Evolutionary conservation across 176 grass and related monocot genomes (phyloP), one percentile per base, ranked within the genome.

Genomic region (Oryza meridionalis): DNA sequence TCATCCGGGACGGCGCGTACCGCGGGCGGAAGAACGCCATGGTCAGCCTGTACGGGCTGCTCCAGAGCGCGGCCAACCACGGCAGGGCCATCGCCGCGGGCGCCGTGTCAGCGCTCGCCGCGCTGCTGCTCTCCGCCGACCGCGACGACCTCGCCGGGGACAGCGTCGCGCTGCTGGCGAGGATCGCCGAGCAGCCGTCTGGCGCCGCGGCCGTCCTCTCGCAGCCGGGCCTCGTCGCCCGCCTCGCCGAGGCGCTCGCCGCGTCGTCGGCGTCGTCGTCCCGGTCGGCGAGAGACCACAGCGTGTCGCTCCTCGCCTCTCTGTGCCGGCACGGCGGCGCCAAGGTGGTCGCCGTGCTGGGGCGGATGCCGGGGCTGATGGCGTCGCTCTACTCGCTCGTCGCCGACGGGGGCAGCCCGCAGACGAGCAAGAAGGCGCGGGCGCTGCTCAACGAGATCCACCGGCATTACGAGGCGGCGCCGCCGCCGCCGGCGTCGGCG

Each of bases 391-490:
- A 94, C 73, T 58, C 86, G 63, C 77, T 95, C 64, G 70, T 89
- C 27, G 85, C 83, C 4, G 93, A 94, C 47, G 93, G 96, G 33
- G 93, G 96, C 37, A 76, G 85, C 27, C 63, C 93, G 31, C 65
- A 69, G 45, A 83, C 89, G 12, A 68, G 87, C 44, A 96, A 81
- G 89, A 93, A 88, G 71, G 89, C 93, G 1, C 76, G 87, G 77
- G 86, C 67, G 84, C 76, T 99, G 35, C 80, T 99, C 42, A 88
- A 94, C 82, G 81, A 80, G 73, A 95, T 99, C 42, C 93, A 94
- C 72, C 77, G 63, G 53, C 87, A 83, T 55, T 69, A 86, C 65
- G 90, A 90, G 59, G 40, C 67, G 77, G 25, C 51, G 25, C 76
- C n/a, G 27, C 65, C 67, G 59, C 49, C 69, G 12, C 12, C 31